phyloP scores from a whole-genome alignment of 2,329 filamentous ascomycete species.

The Ceratocystis cubensis region DNA sequence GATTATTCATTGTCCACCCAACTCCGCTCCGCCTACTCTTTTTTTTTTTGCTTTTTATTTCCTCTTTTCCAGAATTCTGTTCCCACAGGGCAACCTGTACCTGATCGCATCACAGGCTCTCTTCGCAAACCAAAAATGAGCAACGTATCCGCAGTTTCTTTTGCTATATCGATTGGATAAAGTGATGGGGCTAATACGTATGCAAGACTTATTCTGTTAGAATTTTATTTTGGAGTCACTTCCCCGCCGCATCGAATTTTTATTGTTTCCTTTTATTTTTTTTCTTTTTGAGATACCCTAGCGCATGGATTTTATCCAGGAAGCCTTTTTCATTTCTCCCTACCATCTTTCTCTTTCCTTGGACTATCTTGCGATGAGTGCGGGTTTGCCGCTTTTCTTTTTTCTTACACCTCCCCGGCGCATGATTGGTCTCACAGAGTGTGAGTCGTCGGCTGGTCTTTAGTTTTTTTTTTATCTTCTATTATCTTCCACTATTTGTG shows the following conservation, averaged over 20 bases:
- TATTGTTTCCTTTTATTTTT: constrained; percentile 1
- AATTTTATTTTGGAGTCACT: not conserved
- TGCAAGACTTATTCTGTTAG: not conserved
- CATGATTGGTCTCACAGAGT: not conserved
- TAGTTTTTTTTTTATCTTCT: not conserved
- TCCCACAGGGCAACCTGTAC: constrained; percentile 20
- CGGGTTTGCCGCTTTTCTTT: not conserved
- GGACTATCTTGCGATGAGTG: constrained; percentile 11
- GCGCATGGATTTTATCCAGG: constrained; percentile 12
- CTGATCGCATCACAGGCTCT: not conserved
- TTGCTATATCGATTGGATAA: not conserved
- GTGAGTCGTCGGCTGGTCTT: no score
- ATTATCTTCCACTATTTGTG: not conserved
- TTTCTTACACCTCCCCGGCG: not conserved
- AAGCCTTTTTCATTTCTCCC: constrained; percentile 5
- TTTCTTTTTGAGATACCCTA: constrained; percentile 21
- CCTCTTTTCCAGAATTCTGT: constrained; percentile 10
- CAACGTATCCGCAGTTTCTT: not conserved
- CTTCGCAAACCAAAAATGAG: constrained; percentile 2
- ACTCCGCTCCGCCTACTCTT: constrained; percentile 14
- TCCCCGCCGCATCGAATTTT: not conserved
- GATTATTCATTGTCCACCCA: not conserved
- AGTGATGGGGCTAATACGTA: not conserved
- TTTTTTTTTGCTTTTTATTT: constrained; percentile 2
- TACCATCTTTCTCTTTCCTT: not conserved